Evolutionary conservation across 306 rosid genomes (phyloP), one percentile per base, ranked within the genome.

Genomic region (Vachellia collinsii): DNA sequence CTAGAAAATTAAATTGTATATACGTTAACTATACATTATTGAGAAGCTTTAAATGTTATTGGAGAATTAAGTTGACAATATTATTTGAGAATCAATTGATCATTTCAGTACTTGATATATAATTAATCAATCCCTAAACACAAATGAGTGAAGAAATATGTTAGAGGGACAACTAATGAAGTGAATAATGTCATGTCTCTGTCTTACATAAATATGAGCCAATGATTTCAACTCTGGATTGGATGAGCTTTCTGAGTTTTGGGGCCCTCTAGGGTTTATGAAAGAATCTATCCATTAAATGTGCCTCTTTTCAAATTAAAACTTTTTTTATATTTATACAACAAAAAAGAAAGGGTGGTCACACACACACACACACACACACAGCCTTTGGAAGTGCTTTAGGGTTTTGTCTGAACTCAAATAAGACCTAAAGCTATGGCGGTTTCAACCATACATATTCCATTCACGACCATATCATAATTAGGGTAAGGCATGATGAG

Each of bases 401-500:
- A 39, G 48, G 34, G n/a, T 39, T 67, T 67, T 67, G 72, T 67
- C 72, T 53, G 61, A 19, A 53, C 61, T 39, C 50, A 67, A n/a
- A 34, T 19, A 19, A 66, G 16, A 67, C 34, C 5, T 41, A n/a
- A 67, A 17, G 72, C 34, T 29, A 29, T 0, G 2, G 50, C 51
- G 66, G 0, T 7, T 19, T 43, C 48, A 19, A 66, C 47, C 72
- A 48, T 17, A 19, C 72, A 19, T 48, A 19, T 66, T 66, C 47
- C 9, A 11, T 42, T 11, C 34, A 41, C 25, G 36, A n/a, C 9
- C 9, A 68, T 53, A 53, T n/a, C 3, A 67, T 67, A 4, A 68
- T 68, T 68, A 68, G n/a, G 50, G 51, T 51, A 41, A 42, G 36
- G 73, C 53, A 68, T 68, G 73, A 68, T 68, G 73, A 41, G 73